Evolutionary conservation across 306 rosid species (phyloP).

Genomic region (Casuarina glauca): DNA sequence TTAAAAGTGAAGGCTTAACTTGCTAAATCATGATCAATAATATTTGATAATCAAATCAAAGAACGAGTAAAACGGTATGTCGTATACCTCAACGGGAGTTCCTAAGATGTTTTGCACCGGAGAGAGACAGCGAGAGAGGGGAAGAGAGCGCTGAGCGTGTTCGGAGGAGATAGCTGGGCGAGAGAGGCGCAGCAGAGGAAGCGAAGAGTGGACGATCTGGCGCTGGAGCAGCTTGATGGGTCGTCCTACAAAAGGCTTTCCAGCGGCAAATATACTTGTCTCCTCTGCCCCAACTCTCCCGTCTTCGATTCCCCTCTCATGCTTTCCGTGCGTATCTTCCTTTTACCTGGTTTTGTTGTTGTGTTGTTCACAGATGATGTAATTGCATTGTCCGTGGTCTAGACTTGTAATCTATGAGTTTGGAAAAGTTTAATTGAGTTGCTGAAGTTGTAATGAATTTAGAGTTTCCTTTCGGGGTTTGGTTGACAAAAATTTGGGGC

Average conservation of each 20-base stretch:
- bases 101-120: background rate
- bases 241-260: conserved; percentile 35
- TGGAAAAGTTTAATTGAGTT: background rate
- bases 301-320: conserved; percentile 39
- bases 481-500: background rate
- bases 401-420: background rate
- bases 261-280: conserved; percentile 37
- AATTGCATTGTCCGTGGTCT: background rate
- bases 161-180: conserved; percentile 48
- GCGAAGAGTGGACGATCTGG: conserved; percentile 33
- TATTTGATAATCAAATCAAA: no score
- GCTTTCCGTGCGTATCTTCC: conserved; percentile 27
- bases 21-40: no score
- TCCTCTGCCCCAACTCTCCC: conserved; percentile 32
- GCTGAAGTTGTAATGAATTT: background rate
- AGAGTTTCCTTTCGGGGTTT: background rate
- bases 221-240: conserved; percentile 7
- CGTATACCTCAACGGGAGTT: background rate
- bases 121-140: background rate
- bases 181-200: conserved; percentile 40
- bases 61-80: background rate
- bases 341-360: background rate
- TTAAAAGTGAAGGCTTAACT: no score
- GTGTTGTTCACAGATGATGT: no score
- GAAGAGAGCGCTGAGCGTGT: conserved; percentile 37